Evolutionary conservation across 2,329 filamentous ascomycete species (phyloP), one percentile per base, ranked within the genome.

Genomic region (Scolecobasidium constrictum): DNA sequence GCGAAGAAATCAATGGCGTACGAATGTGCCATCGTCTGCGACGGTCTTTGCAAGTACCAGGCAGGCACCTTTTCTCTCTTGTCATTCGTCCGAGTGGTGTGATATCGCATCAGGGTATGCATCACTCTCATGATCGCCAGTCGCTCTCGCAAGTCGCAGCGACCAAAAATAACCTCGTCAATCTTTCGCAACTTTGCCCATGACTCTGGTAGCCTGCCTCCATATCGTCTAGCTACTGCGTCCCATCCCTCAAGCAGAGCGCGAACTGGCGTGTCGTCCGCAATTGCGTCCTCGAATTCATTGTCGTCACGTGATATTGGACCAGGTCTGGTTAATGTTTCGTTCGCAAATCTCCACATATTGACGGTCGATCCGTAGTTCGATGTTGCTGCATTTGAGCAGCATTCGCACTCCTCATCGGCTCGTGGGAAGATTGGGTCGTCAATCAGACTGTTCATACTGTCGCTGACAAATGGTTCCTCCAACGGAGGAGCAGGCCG

Each of bases 11-110:
- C 42, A 19, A 44, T 44, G 13, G 45, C 45, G 19, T 46, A 44
- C 7, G 45, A 46, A 36, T 46, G 45, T 13, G 42, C 45, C n/a
- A 46, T 40, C 7, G 31, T 40, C 28, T 46, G 45, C 15, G 41
- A 44, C 12, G 45, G 45, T 40, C 45, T 44, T 44, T 37, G 38
- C 35, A 44, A n/a, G 35, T 44, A 44, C 42, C 42, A 44, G n/a
- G 42, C 22, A 20, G 42, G 42, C 12, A 44, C 26, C 23, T 13
- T 35, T 22, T n/a, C 23, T 12, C 21, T 5, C 18, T 17, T 23
- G 34, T 44, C 42, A 22, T 17, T 15, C 15, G 35, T 17, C 16
- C 13, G 9, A 26, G 28, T 15, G 2, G 37, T 33, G 31, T 44
- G 42, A 23, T 41, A 44, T 11, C 22, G 23, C 37, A 44, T 15